phyloP scores from a whole-genome alignment of 345 rosid species.

The Stellera chamaejasme region DNA sequence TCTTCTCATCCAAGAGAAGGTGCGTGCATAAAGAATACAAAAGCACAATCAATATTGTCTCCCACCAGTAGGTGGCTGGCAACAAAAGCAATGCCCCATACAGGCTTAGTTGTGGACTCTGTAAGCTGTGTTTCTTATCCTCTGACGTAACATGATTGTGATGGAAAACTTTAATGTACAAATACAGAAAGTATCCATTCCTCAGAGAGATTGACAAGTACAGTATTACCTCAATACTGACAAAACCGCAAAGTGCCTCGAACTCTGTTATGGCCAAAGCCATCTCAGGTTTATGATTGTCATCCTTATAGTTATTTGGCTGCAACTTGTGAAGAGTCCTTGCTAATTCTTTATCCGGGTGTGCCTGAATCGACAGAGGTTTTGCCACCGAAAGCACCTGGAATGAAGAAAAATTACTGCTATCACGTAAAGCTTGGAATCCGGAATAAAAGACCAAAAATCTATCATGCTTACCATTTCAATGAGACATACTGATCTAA shows the following conservation, averaged over 20 bases:
- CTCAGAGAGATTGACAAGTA: background rate
- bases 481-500: too few relatives aligned
- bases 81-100: too few relatives aligned
- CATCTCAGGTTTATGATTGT: conserved; percentile 97
- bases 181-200: background rate
- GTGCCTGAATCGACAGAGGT: conserved; percentile 93
- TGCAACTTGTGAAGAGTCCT: conserved; percentile 59
- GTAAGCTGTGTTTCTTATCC: too few relatives aligned
- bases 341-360: conserved; percentile 86
- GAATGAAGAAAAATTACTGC: too few relatives aligned
- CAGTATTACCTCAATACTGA: conserved; percentile 50
- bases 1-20: background rate
- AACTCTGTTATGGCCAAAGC: conserved; percentile 91
- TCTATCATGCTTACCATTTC: too few relatives aligned
- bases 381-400: conserved; percentile 92
- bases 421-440: too few relatives aligned
- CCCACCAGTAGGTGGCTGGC: too few relatives aligned
- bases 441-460: too few relatives aligned
- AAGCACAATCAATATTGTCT: background rate
- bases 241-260: conserved; percentile 90
- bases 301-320: conserved; percentile 79
- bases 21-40: too few relatives aligned
- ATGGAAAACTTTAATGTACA: background rate
- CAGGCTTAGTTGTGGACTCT: too few relatives aligned
- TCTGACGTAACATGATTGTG: too few relatives aligned